Evolutionary conservation across 768 basidiomycete species (phyloP).

Genomic region (Termitomyces eurrhizus): DNA sequence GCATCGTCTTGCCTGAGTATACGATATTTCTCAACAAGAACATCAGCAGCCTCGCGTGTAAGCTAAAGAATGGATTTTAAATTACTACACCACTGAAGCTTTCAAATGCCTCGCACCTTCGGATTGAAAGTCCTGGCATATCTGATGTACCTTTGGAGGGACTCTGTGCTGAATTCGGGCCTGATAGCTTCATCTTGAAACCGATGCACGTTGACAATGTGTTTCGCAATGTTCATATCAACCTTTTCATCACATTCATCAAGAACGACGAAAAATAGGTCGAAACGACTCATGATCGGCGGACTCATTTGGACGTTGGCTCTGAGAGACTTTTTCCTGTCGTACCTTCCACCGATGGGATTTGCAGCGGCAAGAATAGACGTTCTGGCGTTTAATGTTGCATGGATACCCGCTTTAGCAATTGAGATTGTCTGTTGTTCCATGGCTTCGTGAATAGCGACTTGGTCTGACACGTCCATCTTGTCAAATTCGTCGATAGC

Average conservation of each 20-base stretch:
- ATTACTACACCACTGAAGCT: not conserved
- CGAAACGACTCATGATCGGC: slow-evolving; percentile 98
- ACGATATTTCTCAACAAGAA: slow-evolving; percentile 94
- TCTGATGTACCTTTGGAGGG: slow-evolving; percentile 93
- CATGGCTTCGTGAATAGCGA: slow-evolving; percentile 99
- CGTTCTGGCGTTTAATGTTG: slow-evolving; percentile 95
- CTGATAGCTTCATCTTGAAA: slow-evolving; percentile 93
- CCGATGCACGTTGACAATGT: slow-evolving; percentile 97
- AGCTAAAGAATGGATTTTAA: slow-evolving; percentile 48
- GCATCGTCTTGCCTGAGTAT: slow-evolving; percentile 90
- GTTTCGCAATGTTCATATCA: slow-evolving; percentile 90
- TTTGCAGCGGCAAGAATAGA: slow-evolving; percentile 98
- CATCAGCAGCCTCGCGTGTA: slow-evolving; percentile 86
- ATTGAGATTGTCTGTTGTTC: slow-evolving; percentile 99
- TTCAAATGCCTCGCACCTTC: slow-evolving; percentile 53
- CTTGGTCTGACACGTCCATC: slow-evolving; percentile 98
- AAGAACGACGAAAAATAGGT: slow-evolving; percentile 96
- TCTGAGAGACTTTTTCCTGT: slow-evolving; percentile 86
- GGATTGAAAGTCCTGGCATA: slow-evolving; percentile 98
- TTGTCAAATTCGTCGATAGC: slow-evolving; percentile 99
- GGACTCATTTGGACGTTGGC: slow-evolving; percentile 97
- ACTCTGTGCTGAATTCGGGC: slow-evolving; percentile 97
- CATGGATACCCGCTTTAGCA: slow-evolving; percentile 98
- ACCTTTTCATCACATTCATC: slow-evolving; percentile 95
- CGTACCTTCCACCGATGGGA: slow-evolving; percentile 95